phyloP scores from a whole-genome alignment of 164 flowering plant genomes.

The Magnolia sinica region DNA sequence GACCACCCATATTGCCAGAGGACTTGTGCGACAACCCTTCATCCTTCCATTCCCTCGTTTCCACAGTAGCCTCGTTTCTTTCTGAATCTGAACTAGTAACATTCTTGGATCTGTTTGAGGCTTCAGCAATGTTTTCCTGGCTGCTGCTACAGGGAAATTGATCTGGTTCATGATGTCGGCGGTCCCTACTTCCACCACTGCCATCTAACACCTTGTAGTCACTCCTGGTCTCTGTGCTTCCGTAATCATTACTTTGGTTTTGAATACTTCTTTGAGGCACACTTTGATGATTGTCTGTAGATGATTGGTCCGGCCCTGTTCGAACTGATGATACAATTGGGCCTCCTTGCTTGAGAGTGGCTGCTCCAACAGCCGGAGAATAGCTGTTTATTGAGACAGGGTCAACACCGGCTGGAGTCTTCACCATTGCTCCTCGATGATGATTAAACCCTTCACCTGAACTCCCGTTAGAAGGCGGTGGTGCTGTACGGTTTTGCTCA shows the following conservation, averaged over 20 bases:
- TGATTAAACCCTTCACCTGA: slow-evolving; percentile 54
- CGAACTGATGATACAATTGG: slow-evolving; percentile 29
- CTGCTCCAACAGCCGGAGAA: slow-evolving; percentile 16
- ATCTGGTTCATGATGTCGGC: slow-evolving; percentile 30
- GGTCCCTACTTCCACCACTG: background rate
- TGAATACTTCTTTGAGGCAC: slow-evolving; percentile 33
- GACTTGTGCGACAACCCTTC: slow-evolving; percentile 24
- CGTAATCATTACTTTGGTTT: slow-evolving; percentile 43
- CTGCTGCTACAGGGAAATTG: slow-evolving; percentile 8
- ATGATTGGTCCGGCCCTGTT: slow-evolving; percentile 29
- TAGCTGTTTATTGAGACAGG: slow-evolving; percentile 20
- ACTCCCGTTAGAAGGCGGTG: slow-evolving; percentile 57
- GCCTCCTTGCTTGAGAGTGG: slow-evolving; percentile 25
- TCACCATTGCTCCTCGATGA: slow-evolving; percentile 34
- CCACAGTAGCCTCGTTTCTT: slow-evolving; percentile 26
- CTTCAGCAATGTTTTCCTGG: slow-evolving; percentile 30
- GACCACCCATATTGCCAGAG: slow-evolving; percentile 8
- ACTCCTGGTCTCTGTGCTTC: slow-evolving; percentile 36
- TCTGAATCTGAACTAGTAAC: slow-evolving; percentile 24
- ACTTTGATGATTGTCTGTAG: slow-evolving; percentile 32
- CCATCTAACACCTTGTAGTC: slow-evolving; percentile 30
- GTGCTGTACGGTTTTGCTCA: slow-evolving; percentile 63
- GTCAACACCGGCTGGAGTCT: slow-evolving; percentile 49
- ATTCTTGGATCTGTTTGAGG: slow-evolving; percentile 19
- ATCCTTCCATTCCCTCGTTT: slow-evolving; percentile 44